Percentiles rank a stretch among this genome's conserved stretches.
Evolutionary conservation across 139 green algal genomes (phyloP).

Genomic region (Pseudopediastrum boryanum): DNA sequence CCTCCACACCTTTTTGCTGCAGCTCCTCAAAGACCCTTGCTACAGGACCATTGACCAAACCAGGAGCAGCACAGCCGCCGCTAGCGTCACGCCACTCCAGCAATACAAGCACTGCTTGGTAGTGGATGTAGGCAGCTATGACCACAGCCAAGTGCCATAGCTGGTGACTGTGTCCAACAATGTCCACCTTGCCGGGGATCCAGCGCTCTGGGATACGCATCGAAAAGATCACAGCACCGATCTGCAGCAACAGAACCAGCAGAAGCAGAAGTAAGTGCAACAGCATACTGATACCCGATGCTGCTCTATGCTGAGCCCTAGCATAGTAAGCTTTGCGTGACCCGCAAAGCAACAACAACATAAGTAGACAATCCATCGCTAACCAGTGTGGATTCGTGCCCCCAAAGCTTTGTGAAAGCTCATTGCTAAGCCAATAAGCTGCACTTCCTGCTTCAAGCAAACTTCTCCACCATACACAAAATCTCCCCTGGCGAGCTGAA

Average conservation of each 20-base stretch:
- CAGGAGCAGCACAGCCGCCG: conserved; percentile 24
- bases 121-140: conserved; percentile 54
- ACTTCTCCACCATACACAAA: too few species aligned
- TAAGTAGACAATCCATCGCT: too few species aligned
- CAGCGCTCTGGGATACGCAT: conserved; percentile 87
- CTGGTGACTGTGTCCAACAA: conserved; percentile 91
- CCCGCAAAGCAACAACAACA: too few species aligned
- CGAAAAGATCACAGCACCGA: conserved; percentile 87
- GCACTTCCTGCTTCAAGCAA: too few species aligned
- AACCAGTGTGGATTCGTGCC: too few species aligned
- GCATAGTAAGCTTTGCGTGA: too few species aligned
- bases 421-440: too few species aligned
- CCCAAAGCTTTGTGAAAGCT: too few species aligned
- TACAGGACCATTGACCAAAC: conserved; percentile 7
- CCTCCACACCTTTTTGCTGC: background rate
- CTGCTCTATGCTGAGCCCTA: too few species aligned
- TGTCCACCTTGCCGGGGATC: conserved; percentile 90
- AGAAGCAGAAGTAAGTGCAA: background rate
- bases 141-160: conserved; percentile 89
- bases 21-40: conserved; percentile 1
- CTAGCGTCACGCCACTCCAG: conserved; percentile 77
- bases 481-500: too few species aligned
- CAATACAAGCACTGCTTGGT: conserved; percentile 55
- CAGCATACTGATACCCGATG: too few species aligned
- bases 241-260: conserved; percentile 40